Percentiles rank a stretch among this genome's conserved stretches.
These are phyloP conservation scores for Vigna mungo DNA, from an alignment of 306 rosid species.

Conservation along the genomic window DNA sequence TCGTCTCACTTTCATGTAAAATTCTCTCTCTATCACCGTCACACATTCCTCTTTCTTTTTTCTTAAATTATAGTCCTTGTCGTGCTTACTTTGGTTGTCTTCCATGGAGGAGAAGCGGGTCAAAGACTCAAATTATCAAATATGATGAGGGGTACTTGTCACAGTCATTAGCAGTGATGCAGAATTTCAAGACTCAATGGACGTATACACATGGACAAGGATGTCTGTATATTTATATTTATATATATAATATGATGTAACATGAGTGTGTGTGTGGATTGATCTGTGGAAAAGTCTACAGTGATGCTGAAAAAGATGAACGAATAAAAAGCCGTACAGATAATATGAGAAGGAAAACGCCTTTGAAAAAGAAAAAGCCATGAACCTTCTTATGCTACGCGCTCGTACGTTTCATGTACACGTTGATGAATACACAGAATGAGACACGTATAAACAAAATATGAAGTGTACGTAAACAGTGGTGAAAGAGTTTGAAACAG, in stretches of 20 bases:
- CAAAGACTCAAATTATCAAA: constrained; percentile 36
- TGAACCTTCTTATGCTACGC: constrained; percentile 4
- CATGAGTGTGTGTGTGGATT: neutral
- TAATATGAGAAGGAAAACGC: neutral
- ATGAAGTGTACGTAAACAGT: constrained; percentile 25
- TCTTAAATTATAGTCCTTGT: constrained; percentile 24
- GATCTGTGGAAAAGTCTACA: neutral
- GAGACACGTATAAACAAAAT: constrained; percentile 1
- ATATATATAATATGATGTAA: neutral
- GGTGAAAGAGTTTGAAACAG: neutral
- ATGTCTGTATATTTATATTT: neutral
- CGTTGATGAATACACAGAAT: neutral
- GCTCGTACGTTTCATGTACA: neutral
- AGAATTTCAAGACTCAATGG: constrained; percentile 19
- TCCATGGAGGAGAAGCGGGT: constrained; percentile 24
- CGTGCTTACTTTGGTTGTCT: constrained; percentile 21
- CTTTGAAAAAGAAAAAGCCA: neutral
- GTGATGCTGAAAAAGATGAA: neutral
- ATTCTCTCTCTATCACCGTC: no score
- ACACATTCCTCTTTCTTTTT: neutral
- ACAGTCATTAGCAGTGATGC: constrained; percentile 18
- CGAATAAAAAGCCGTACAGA: neutral
- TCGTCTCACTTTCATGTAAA: neutral
- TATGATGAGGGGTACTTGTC: constrained; percentile 13
- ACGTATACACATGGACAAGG: neutral